phyloP scores from a whole-genome alignment of 345 rosid genomes.

The Lepidium sativum region DNA sequence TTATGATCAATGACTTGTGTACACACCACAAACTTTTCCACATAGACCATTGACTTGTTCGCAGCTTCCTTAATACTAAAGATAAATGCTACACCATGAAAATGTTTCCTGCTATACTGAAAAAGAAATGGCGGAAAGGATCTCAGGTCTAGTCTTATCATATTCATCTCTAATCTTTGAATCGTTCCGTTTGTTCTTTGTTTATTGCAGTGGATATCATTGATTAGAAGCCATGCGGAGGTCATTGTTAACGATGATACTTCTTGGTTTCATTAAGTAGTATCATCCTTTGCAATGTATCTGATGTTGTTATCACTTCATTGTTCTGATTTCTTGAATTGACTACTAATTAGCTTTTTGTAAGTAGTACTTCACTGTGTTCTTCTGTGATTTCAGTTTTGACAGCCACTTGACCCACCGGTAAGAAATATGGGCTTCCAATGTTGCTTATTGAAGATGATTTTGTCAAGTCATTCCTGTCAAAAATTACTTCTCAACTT shows the following conservation, averaged over 20 bases:
- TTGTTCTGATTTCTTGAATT: background rate
- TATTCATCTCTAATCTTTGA: background rate
- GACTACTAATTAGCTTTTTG: conserved; percentile 6
- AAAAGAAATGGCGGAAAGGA: conserved; percentile 79
- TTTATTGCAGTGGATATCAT: conserved; percentile 67
- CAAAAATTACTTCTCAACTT: conserved; percentile 62
- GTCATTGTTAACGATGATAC: conserved; percentile 57
- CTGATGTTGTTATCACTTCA: background rate
- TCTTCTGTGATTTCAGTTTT: background rate
- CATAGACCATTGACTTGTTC: too few relatives aligned
- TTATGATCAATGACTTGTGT: too few relatives aligned
- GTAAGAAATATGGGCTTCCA: conserved; percentile 92
- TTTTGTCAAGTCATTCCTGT: conserved; percentile 68
- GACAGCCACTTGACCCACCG: background rate
- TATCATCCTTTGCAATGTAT: background rate
- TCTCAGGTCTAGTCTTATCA: conserved; percentile 56
- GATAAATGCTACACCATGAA: conserved; percentile 61
- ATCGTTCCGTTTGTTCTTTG: background rate
- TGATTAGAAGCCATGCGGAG: conserved; percentile 70
- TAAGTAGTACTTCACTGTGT: conserved; percentile 32
- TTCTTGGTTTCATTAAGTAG: background rate
- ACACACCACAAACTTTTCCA: too few relatives aligned
- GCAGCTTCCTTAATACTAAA: conserved; percentile 63
- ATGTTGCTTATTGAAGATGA: conserved; percentile 88
- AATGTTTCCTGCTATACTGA: conserved; percentile 62